Evolutionary conservation across 345 rosid genomes (phyloP).

Genomic region (Linum usitatissimum): DNA sequence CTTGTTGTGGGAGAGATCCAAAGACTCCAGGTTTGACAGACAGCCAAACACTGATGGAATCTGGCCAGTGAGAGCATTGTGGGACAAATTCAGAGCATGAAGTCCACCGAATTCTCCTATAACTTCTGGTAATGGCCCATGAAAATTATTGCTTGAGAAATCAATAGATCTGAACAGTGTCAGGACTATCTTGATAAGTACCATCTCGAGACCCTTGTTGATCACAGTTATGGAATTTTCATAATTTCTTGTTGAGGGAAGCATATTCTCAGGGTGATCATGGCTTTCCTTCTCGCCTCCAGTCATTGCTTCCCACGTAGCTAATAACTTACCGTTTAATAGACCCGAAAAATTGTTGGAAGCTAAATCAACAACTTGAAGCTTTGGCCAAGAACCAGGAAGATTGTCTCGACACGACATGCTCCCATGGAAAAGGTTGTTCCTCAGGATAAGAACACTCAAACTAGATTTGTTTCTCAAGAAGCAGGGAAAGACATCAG

Average conservation of each 20-base stretch:
- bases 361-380: constrained; percentile 3
- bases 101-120: not conserved
- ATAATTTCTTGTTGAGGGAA: not conserved
- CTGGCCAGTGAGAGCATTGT: not conserved
- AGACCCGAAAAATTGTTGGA: constrained; percentile 23
- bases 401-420: no score
- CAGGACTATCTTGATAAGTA: not conserved
- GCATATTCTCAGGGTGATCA: constrained; percentile 11
- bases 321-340: constrained; percentile 6
- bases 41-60: not conserved
- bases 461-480: constrained; percentile 20
- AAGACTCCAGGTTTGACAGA: not conserved
- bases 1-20: not conserved
- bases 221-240: not conserved
- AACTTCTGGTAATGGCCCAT: not conserved
- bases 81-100: not conserved
- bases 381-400: not conserved
- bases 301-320: constrained; percentile 29
- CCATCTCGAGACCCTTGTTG: not conserved
- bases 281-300: constrained; percentile 1
- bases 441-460: constrained; percentile 27
- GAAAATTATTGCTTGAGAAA: not conserved
- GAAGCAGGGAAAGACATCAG: constrained; percentile 28
- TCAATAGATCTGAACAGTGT: not conserved
- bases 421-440: constrained; percentile 9